phyloP scores from a whole-genome alignment of 2,329 filamentous ascomycete species.

The Acrodontium crateriforme region DNA sequence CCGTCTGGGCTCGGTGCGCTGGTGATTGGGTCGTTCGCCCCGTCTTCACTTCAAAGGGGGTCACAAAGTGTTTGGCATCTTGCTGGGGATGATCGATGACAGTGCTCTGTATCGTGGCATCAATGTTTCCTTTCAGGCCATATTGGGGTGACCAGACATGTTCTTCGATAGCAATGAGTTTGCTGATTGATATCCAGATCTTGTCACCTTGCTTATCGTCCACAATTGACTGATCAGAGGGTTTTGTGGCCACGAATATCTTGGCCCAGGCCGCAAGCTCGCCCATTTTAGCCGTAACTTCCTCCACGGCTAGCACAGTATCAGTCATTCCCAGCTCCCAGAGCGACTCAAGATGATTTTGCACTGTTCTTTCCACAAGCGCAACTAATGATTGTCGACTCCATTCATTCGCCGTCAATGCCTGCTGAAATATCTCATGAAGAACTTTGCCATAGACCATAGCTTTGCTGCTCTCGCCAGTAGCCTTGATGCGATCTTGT shows the following conservation, averaged over 20 bases:
- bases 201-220: conserved; percentile 66
- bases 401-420: conserved; percentile 73
- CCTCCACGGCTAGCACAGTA: conserved; percentile 57
- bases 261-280: conserved; percentile 74
- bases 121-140: conserved; percentile 92
- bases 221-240: conserved; percentile 58
- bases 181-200: conserved; percentile 73
- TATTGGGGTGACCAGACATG: conserved; percentile 98
- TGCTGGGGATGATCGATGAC: conserved; percentile 56
- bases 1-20: conserved; percentile 83
- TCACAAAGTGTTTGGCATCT: conserved; percentile 51
- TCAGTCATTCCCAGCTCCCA: conserved; percentile 68
- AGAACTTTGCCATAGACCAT: conserved; percentile 87
- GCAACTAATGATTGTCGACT: conserved; percentile 51
- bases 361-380: conserved; percentile 55
- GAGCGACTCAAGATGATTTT: conserved; percentile 72
- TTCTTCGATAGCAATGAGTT: conserved; percentile 90
- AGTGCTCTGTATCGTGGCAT: conserved; percentile 82
- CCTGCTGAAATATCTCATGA: conserved; percentile 90
- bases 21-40: conserved; percentile 66
- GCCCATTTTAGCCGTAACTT: conserved; percentile 70
- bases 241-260: conserved; percentile 59
- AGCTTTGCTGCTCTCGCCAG: conserved; percentile 62
- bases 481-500: conserved; percentile 88
- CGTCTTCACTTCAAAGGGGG: conserved; percentile 92